Base-by-base conservation (phyloP, 2,329 filamentous ascomycete species). In the Hypoxylon sp. region DNA sequence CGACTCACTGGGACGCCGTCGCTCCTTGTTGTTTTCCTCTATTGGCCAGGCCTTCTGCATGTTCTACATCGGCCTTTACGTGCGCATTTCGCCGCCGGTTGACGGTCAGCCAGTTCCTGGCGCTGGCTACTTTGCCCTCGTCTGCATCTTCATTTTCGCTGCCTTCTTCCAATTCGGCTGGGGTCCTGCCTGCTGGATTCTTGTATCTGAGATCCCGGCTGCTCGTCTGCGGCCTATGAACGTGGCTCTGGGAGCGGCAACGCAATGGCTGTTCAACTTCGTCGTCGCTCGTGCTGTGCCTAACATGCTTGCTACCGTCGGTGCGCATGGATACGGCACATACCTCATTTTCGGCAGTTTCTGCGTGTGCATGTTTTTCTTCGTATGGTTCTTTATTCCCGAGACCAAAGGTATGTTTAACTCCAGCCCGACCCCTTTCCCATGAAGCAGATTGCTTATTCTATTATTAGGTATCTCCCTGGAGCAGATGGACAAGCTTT, bases 111-210 rank as follows among this genome's bases (percentile, higher is more conserved):
- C 81, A 0, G 87, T 91, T 1, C 87, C 88, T 1, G 81, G 85
- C 0, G 88, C 88, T 0, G 90, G 90, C 9, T 91, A 91, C 77
- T 83, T 90, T 44, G 89, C 90, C 0, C 82, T 92, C 0, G 86
- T 90, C 56, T 90, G 87, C 75, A 89, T 92, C 63, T 92, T 90
- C 80, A 80, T 92, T 17, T 92, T 92, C 73, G 90, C 89, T 0
- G 86, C 84, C 1, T 89, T 88, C 80, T 92, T 91, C 82, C 87
- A 90, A 68, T 87, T 88, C 64, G 86, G 86, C 3, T 91, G 89
- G 89, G 89, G 89, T 0, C 88, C 88, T 0, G 88, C 88, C 17
- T 90, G 87, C 80, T 91, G 89, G 89, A 79, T 79, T 70, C 87
- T 91, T 70, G 85, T 90, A 3, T 87, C 86, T 3, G 90, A 92